A percentile compares a stretch with the other conserved stretches of the same genome.
phyloP scores from a whole-genome alignment of 768 basidiomycete species.

The Kwoniella sp. region DNA sequence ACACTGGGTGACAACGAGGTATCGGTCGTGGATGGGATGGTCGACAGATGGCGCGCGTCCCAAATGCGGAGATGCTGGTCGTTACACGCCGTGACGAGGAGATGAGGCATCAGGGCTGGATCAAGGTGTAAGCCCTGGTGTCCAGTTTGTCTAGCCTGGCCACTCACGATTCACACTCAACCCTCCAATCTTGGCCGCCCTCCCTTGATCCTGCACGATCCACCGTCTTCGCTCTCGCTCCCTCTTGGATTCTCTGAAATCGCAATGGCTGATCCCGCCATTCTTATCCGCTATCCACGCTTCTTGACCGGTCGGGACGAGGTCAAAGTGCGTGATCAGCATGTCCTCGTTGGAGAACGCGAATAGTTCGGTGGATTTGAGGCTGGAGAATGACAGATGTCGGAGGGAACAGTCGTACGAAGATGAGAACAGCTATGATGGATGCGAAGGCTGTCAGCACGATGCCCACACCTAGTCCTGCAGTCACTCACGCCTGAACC shows the following conservation, averaged over 20 bases:
- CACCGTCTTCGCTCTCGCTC: constrained; percentile 35
- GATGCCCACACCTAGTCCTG: too few species aligned
- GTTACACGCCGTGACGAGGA: constrained; percentile 49
- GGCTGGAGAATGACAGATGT: constrained; percentile 45
- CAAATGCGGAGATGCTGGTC: constrained; percentile 49
- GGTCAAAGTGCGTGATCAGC: constrained; percentile 52
- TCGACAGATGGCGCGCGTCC: constrained; percentile 44
- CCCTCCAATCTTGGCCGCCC: constrained; percentile 49
- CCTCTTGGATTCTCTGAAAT: constrained; percentile 36
- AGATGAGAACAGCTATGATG: constrained; percentile 46
- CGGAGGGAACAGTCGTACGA: constrained; percentile 53
- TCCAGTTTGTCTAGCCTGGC: background rate
- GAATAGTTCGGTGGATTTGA: constrained; percentile 49
- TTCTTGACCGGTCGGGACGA: constrained; percentile 45
- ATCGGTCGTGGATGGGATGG: constrained; percentile 19
- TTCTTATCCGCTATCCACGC: constrained; percentile 47
- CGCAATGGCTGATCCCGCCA: constrained; percentile 48
- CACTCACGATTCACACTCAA: constrained; percentile 47
- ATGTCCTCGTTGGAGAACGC: constrained; percentile 48
- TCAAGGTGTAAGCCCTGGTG: background rate
- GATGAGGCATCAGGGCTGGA: constrained; percentile 42
- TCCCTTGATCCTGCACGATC: constrained; percentile 38
- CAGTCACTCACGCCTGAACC: constrained; percentile 44
- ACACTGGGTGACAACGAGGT: too few species aligned
- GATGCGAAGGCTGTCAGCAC: background rate